These are phyloP conservation scores for Monarda citriodora DNA, from an alignment of 305 asterid genomes.

Conservation along the genomic window DNA sequence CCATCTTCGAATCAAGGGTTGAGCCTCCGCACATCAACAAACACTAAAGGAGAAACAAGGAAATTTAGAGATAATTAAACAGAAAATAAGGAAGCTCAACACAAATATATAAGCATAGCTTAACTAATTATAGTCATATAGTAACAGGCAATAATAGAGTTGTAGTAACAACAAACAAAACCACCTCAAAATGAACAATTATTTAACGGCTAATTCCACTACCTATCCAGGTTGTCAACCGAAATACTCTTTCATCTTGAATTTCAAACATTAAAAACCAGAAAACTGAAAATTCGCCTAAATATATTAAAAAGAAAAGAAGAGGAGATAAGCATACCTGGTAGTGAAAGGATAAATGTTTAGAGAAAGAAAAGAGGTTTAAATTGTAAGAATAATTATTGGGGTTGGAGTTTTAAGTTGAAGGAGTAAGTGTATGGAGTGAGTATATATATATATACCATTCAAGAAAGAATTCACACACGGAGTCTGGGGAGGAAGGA, in stretches of 20 bases:
- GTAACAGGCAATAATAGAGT: slow-evolving; percentile 8
- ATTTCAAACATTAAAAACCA: slow-evolving; percentile 15
- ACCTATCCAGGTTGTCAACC: slow-evolving; percentile 29
- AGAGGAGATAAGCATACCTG: slow-evolving; percentile 21
- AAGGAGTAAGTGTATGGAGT: slow-evolving; percentile 18
- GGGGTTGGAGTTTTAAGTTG: background rate
- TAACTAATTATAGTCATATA: slow-evolving; percentile 3
- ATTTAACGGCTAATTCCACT: slow-evolving; percentile 2
- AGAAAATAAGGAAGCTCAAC: no score
- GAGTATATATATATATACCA: slow-evolving; percentile 23
- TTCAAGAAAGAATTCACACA: slow-evolving; percentile 22
- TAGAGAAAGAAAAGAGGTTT: no score
- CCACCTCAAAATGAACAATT: background rate
- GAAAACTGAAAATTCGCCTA: background rate
- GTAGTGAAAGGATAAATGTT: slow-evolving; percentile 6
- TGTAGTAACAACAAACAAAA: slow-evolving; percentile 1
- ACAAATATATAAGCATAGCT: slow-evolving; percentile 6
- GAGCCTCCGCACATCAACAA: slow-evolving; percentile 45
- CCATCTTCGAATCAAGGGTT: slow-evolving; percentile 52
- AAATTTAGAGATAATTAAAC: slow-evolving; percentile 11
- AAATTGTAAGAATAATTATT: no score
- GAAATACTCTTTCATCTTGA: slow-evolving; percentile 15
- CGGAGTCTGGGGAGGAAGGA: slow-evolving; percentile 27
- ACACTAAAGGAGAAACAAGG: slow-evolving; percentile 32
- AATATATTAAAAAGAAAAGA: background rate